Base-by-base conservation (phyloP, 2,329 filamentous ascomycete species). In the Xylariaceae sp. region DNA sequence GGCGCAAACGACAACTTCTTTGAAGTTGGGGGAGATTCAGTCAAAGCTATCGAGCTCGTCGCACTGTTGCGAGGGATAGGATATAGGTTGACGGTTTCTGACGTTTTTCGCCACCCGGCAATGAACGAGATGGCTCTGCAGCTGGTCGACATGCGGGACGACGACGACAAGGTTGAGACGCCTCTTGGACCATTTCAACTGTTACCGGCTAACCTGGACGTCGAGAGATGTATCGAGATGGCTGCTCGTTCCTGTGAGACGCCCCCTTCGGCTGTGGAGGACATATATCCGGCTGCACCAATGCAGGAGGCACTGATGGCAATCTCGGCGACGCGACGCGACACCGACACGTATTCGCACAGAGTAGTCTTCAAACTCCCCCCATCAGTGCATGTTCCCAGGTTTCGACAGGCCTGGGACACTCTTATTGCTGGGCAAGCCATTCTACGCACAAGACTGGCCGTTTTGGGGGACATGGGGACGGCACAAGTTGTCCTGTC, bases 291-390 rank as follows among this genome's bases (percentile, higher is more conserved):
- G 17, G 63, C 58, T 40, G 57, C 60, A 10, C 61, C 64, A 2
- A 61, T 65, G 5, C 64, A 67, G 45, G 54, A 56, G 32, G 62
- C 65, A 39, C 61, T 67, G 47, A 56, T 67, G 11, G 52, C 54
- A 6, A 61, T 51, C 19, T 42, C 51, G 2, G 35, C 15, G 1
- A n/a, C n/a, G n/a, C n/a, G n/a, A n/a, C 50, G 66, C 45, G 61
- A 53, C 22, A 47, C 52, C 17, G 44, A 51, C 2, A 55, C 58
- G 40, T 60, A 64, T 39, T 48, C 60, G 36, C 62, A 60, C 56
- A 51, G 54, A 33, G 51, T 65, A 18, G 58, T 55, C 42, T 53
- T 45, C 6, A 14, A 14, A 5, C 22, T 53, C 14, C 39, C 45
- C 17, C 27, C 11, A 11, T 22, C 36, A 12, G 45, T 38, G 9